phyloP scores from a whole-genome alignment of 306 rosid species.

The Castanopsis chinensis region DNA sequence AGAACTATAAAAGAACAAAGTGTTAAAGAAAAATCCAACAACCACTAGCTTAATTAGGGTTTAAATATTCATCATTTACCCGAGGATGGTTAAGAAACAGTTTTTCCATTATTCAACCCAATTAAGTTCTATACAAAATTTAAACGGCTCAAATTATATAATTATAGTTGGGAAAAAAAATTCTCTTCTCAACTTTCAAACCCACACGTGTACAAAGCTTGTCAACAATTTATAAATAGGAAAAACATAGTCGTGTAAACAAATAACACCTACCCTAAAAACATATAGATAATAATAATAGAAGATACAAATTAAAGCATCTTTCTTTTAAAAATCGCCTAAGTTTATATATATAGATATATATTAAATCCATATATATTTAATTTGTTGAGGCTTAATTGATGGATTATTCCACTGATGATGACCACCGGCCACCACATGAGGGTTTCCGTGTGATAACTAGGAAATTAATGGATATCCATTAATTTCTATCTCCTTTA shows the following conservation, averaged over 20 bases:
- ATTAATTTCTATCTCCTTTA: too few species aligned
- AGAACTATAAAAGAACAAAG: background rate
- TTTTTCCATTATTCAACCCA: too few species aligned
- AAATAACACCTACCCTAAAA: background rate
- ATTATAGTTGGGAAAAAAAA: background rate
- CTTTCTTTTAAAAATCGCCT: background rate
- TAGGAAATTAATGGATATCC: background rate
- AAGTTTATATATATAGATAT: background rate
- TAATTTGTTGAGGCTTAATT: background rate
- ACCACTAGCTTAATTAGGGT: too few species aligned
- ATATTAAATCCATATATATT: too few species aligned
- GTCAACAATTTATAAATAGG: too few species aligned
- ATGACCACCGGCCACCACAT: background rate
- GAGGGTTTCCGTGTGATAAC: background rate
- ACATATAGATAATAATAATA: background rate
- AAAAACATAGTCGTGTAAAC: background rate
- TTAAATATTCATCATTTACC: too few species aligned
- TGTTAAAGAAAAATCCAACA: background rate
- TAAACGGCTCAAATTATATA: background rate
- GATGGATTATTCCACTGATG: background rate
- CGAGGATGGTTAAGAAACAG: too few species aligned
- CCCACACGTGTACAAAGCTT: too few species aligned
- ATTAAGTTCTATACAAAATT: background rate
- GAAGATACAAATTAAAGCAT: background rate
- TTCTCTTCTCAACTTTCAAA: background rate